phyloP scores from a whole-genome alignment of 1,139 yeast species.

The Hyphopichia burtonii region DNA sequence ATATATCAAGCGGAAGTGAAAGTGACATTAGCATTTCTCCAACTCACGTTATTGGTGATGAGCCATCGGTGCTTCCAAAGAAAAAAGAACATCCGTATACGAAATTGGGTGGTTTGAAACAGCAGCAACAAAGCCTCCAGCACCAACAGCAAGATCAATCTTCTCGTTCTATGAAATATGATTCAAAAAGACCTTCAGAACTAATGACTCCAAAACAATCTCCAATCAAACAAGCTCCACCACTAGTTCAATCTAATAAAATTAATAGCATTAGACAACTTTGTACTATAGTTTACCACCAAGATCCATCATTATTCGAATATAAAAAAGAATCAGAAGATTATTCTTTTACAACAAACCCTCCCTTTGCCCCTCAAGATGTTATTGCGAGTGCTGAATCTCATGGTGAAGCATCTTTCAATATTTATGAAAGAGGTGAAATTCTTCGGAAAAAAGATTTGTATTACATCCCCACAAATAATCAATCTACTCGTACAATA shows the following conservation, averaged over 20 bases:
- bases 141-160: neutral
- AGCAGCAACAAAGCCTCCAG: neutral
- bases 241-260: neutral
- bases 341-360: neutral
- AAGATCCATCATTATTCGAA: constrained; percentile 3
- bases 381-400: constrained; percentile 1
- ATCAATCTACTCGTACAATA: constrained; percentile 21
- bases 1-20: neutral
- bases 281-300: constrained; percentile 2
- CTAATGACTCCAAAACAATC: neutral
- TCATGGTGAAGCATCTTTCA: constrained; percentile 20
- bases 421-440: constrained; percentile 56
- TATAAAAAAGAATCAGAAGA: neutral
- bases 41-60: neutral
- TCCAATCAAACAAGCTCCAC: neutral
- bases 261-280: constrained; percentile 1
- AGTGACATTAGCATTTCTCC: neutral
- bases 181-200: neutral
- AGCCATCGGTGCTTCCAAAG: neutral
- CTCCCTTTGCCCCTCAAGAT: constrained; percentile 3
- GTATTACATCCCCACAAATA: constrained; percentile 35
- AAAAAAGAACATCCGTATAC: constrained; percentile 2
- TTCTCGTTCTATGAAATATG: neutral
- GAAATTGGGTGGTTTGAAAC: neutral
- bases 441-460: constrained; percentile 37